Base-by-base conservation (phyloP, 768 basidiomycete species). In the Auriculariales sp. region DNA sequence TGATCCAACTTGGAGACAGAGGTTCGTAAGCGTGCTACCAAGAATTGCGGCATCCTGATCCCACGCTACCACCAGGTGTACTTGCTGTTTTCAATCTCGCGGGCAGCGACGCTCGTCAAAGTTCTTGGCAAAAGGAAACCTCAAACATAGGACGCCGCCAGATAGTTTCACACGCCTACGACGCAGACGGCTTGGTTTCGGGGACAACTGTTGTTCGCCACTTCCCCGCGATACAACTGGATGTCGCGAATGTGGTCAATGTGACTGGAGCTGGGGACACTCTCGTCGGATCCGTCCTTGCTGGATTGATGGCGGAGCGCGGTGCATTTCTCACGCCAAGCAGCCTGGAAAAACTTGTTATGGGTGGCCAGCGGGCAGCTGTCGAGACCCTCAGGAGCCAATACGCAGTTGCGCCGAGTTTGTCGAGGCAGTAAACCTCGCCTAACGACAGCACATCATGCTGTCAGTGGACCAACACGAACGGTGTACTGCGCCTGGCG, bases 241-340 rank as follows among this genome's bases (percentile, higher is more conserved):
- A 52, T 3, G 56, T 77, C 4, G 59, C 61, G 14, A 57, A 61
- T 24, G 57, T 69, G 9, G 65, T 81, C 19, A 92, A 82, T 55
- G 87, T 89, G 7, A 97, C 93, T 0, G 94, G 94, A 1, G 92
- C 88, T 1, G 93, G 93, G 0, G 93, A 97, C 64, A 82, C 87
- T 3, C 74, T 95, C 24, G 91, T 87, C 1, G 93, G 92, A 4
- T 77, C 83, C 1, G 59, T 95, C 28, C 63, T 93, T n/a, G 83
- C 89, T 4, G 67, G 69, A 7, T 63, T 91, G 11, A 62, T 69
- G 4, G 56, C 69, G 19, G 56, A 64, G 25, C 72, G 69, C 9
- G 56, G 61, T 22, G 59, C 66, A 3, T 75, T 84, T 51, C 62
- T 67, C n/a, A 63, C 68, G 49, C 76, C 73, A 11, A 51, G 52